Evolutionary conservation across 2,329 filamentous ascomycete species (phyloP), one percentile per base, ranked within the genome.

Genomic region (Penicillium aurantiogriseum): DNA sequence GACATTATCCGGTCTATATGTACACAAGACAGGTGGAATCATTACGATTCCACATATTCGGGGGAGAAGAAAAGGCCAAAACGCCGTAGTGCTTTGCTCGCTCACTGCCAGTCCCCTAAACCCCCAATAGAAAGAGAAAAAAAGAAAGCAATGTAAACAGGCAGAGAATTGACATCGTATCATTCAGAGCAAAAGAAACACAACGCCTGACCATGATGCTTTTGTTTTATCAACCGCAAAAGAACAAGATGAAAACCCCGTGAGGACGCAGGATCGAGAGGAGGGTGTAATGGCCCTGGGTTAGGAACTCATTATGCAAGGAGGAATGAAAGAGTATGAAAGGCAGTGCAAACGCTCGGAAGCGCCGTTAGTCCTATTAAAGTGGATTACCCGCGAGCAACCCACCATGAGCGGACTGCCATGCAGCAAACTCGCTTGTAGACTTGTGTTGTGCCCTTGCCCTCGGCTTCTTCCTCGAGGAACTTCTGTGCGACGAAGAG

Each of bases 391-490:
- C 72, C 73, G 56, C 74, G 70, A 47, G 71, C 72, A 50, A 75
- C 73, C 60, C 79, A 78, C 77, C 74, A 87, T 21, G 85, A 85
- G 59, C 85, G 79, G 27, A 82, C 78, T 4, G 86, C 87, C 71
- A 91, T 82, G 58, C 88, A 85, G 63, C 86, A 85, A 54, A 91
- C 79, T n/a, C 87, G 83, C 60, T 88, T 85, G 52, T 89, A 84
- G 47, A 90, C 85, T 61, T 90, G 89, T 2, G 86, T 90, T 2
- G 87, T 89, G n/a, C 87, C 88, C n/a, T 86, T 85, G 13, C 83
- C 82, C 54, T 81, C 80, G 9, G 85, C 81, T 69, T 90, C 86
- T 59, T 87, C 82, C 57, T 85, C 80, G 29, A 91, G 82, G 67
- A 90, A 90, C 69, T 85, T 86, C 66, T 87, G 85, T 3, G 88